Conservation (phyloP, 805 yeast species). For the Wickerhamomyces ciferrii region DNA sequence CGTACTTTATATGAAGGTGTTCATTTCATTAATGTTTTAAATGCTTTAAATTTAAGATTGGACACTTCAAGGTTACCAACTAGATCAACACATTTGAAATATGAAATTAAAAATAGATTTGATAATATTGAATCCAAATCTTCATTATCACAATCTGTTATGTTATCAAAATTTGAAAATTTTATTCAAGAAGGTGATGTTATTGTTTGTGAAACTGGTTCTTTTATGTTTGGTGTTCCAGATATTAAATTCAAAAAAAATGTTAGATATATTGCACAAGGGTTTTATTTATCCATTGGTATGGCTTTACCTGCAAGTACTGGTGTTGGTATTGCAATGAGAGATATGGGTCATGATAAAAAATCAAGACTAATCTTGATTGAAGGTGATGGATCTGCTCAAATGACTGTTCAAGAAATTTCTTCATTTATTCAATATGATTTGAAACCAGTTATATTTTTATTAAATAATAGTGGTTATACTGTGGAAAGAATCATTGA, state of each 20-base stretch:
- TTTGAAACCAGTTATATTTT: constrained; percentile 62
- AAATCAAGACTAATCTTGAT: constrained; percentile 59
- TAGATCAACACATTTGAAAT: constrained; percentile 7
- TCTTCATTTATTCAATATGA: constrained; percentile 56
- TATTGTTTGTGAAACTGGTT: constrained; percentile 78
- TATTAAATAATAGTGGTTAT: constrained; percentile 84
- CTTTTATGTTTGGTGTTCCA: constrained; percentile 72
- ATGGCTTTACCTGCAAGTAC: constrained; percentile 82
- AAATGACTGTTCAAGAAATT: constrained; percentile 87
- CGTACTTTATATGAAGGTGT: constrained; percentile 33
- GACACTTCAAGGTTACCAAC: constrained; percentile 23
- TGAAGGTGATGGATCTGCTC: constrained; percentile 94
- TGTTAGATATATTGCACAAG: constrained; percentile 53
- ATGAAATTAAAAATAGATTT: constrained; percentile 16
- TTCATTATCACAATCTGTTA: constrained; percentile 40
- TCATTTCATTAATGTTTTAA: constrained; percentile 46
- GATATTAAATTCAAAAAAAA: constrained; percentile 58
- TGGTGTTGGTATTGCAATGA: constrained; percentile 73
- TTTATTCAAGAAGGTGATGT: constrained; percentile 59
- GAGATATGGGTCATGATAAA: constrained; percentile 36
- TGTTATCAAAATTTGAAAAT: constrained; percentile 35
- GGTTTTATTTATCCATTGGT: constrained; percentile 82
- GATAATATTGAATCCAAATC: constrained; percentile 21
- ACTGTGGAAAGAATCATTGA: constrained; percentile 84
- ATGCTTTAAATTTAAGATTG: constrained; percentile 32